Evolutionary conservation across 441 rosid genomes (phyloP).

Genomic region (Biscutella laevigata): DNA sequence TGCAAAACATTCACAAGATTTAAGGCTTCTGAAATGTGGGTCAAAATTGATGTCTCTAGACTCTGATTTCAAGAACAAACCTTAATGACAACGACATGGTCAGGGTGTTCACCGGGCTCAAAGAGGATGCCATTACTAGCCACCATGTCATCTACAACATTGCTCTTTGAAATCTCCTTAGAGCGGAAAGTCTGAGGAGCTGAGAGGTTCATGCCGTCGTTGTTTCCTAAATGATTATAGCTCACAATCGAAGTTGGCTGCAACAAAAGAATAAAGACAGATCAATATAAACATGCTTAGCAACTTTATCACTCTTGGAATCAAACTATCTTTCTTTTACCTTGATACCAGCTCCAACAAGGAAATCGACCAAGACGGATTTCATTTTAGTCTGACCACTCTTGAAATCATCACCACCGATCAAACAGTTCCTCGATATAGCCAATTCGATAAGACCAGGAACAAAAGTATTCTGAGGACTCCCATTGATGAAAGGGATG

Average conservation of each 20-base stretch:
- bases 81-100: constrained; percentile 94
- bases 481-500: constrained; percentile 89
- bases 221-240: constrained; percentile 95
- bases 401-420: constrained; percentile 97
- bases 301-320: too few relatives aligned
- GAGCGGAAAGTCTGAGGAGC: constrained; percentile 95
- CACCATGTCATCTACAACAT: constrained; percentile 95
- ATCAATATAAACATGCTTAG: too few relatives aligned
- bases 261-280: not conserved
- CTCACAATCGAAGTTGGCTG: constrained; percentile 97
- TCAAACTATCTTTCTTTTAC: constrained; percentile 36
- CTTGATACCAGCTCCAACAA: constrained; percentile 96
- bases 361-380: constrained; percentile 88
- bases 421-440: constrained; percentile 66
- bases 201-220: constrained; percentile 93
- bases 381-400: constrained; percentile 99
- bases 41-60: not conserved
- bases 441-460: constrained; percentile 92
- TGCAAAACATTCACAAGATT: constrained; percentile 15
- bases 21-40: not conserved
- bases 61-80: constrained; percentile 23
- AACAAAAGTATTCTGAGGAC: constrained; percentile 95
- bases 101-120: constrained; percentile 94
- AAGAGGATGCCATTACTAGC: constrained; percentile 80
- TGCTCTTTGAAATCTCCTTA: constrained; percentile 92